Conservation (phyloP, 805 yeast genomes). For the Zygoascus biomembranicola region DNA sequence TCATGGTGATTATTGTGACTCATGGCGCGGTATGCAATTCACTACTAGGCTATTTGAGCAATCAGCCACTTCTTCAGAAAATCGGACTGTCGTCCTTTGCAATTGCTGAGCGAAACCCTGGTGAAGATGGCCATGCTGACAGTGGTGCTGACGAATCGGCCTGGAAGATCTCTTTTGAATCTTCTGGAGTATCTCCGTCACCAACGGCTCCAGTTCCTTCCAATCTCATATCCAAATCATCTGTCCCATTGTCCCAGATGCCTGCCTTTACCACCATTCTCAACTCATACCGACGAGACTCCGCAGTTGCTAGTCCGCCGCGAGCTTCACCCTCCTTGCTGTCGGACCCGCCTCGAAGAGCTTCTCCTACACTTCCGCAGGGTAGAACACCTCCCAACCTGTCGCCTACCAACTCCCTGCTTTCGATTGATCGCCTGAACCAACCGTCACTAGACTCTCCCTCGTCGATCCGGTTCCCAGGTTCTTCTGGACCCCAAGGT, state of each 20-base stretch:
- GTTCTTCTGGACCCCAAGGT: not conserved
- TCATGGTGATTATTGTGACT: slow-evolving; percentile 26
- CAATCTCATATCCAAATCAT: not conserved
- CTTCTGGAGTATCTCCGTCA: not conserved
- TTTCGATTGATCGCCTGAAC: not conserved
- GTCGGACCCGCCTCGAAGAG: not conserved
- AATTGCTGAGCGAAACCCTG: slow-evolving; percentile 3
- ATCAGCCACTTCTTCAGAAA: slow-evolving; percentile 25
- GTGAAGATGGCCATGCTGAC: not conserved
- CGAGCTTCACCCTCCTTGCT: not conserved
- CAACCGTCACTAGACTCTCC: not conserved
- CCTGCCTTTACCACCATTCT: not conserved
- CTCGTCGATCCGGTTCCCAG: not conserved
- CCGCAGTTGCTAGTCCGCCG: not conserved
- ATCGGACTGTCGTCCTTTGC: slow-evolving; percentile 22
- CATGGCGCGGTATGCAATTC: slow-evolving; percentile 35
- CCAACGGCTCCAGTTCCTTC: not conserved
- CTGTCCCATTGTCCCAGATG: not conserved
- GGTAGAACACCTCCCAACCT: not conserved
- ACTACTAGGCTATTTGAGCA: slow-evolving; percentile 25
- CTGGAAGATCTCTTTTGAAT: not conserved
- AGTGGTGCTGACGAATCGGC: not conserved
- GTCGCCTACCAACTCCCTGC: not conserved
- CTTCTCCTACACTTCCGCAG: no score
- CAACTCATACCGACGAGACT: not conserved